Base-by-base conservation (phyloP, 2,329 filamentous ascomycete genomes). In the Penicillium frequentans region DNA sequence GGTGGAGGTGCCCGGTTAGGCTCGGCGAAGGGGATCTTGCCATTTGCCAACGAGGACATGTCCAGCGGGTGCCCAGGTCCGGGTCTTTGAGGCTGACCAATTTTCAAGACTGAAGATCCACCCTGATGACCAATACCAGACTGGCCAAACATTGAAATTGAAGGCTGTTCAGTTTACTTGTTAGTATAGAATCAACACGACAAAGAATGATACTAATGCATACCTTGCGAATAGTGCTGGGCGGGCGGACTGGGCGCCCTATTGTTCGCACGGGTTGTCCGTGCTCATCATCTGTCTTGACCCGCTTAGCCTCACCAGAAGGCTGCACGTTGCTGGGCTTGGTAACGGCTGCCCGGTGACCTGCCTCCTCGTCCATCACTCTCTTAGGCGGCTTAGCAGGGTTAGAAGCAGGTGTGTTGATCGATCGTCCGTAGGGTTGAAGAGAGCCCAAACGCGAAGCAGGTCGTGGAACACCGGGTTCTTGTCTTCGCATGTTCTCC, bases 21-120 rank as follows among this genome's bases (percentile, higher is more conserved):
- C 21, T 93, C 84, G 7, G 91, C 91, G 70, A 97, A 97, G 2
- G 91, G 90, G 64, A 97, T 97, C 27, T 89, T 87, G n/a, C 86
- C 90, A 75, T 90, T 96, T 8, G 91, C 90, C 58, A 93, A 87
- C 70, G 93, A 90, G n/a, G 89, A 85, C 85, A 93, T 92, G 65
- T 95, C 91, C 68, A 92, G 79, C 2, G 90, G 89, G 67, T 92
- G 87, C 1, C 79, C 82, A 3, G 83, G 77, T 27, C 33, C 42
- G 9, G 50, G 50, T 71, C 89, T 87, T 51, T 78, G 75, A 37
- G 89, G 84, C 62, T 83, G 80, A 45, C 77, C 81, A 39, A 70
- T 68, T 59, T 77, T 76, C 62, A 75, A 72, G 47, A 72, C 67
- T 4, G 73, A 70, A 33, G 70, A 66, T 31, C 67, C 68, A 19